A percentile compares a stretch with the other conserved stretches of the same genome.
Evolutionary conservation across 2,329 filamentous ascomycete genomes (phyloP).

Genomic region (Ophiostoma perfectum): DNA sequence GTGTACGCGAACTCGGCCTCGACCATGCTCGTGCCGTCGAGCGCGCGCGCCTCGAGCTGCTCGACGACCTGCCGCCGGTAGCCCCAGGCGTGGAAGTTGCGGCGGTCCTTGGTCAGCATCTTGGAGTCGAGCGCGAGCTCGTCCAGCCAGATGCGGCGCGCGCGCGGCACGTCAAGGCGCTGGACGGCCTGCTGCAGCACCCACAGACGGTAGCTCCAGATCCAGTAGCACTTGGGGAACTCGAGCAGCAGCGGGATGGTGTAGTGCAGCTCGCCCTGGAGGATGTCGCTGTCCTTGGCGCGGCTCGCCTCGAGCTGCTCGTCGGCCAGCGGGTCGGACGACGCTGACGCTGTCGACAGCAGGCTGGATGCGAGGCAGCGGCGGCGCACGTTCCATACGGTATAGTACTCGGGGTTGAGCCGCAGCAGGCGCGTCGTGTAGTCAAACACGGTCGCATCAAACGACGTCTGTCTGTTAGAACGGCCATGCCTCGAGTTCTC

Average conservation of each 20-base stretch:
- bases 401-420: constrained; percentile 84
- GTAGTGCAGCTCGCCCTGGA: constrained; percentile 72
- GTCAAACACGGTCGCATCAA: constrained; percentile 54
- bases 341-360: constrained; percentile 50
- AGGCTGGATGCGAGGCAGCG: constrained; percentile 57
- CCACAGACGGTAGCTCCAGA: constrained; percentile 96
- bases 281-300: constrained; percentile 34
- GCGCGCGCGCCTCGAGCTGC: constrained; percentile 63
- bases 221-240: constrained; percentile 98
- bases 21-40: constrained; percentile 55
- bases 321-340: constrained; percentile 31
- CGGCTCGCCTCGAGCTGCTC: not conserved
- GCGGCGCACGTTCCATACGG: constrained; percentile 84
- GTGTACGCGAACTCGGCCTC: constrained; percentile 86
- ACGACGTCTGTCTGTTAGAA: constrained; percentile 34
- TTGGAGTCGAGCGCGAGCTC: constrained; percentile 79
- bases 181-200: constrained; percentile 65
- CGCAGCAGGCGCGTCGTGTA: constrained; percentile 67
- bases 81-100: constrained; percentile 96
- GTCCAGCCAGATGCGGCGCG: constrained; percentile 70
- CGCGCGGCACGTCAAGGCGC: constrained; percentile 51
- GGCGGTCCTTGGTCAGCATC: constrained; percentile 78
- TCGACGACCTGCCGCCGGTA: constrained; percentile 76
- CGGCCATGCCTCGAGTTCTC: too few species aligned
- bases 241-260: constrained; percentile 77